Evolutionary conservation across 2,329 filamentous ascomycete genomes (phyloP), one percentile per base, ranked within the genome.

Genomic region (Magnaporthales sp.): DNA sequence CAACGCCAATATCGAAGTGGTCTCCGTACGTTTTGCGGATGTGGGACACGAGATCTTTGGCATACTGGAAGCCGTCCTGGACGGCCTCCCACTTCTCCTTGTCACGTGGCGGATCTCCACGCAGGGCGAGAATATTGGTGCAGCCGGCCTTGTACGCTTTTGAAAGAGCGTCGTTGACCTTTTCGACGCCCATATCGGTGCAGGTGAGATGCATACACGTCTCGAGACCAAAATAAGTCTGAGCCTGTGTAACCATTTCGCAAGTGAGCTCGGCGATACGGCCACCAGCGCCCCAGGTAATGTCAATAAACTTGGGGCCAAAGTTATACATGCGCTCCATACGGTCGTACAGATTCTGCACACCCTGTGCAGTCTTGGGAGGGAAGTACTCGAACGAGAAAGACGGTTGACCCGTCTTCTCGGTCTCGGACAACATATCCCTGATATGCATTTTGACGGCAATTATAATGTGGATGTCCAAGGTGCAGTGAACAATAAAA

Each of bases 301-400:
- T 91, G 79, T 99, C 95, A 77, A 99, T 93, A 82, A 99, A 99
- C 74, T 93, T 90, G 70, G 94, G 95, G 1, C 93, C 95, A 70
- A 96, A 87, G 74, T 90, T 87, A 79, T 97, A 93, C 95, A 99
- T 99, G 80, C 93, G 93, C 80, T 99, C 95, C 91, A 99, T 98
- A 72, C 95, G 92, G 73, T 99, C 95, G 84, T 99, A 99, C 67
- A 99, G 89, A 78, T 99, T 99, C 81, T 99, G 95, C 13, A 99
- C 94, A 84, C 95, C 95, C 80, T 95, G 92, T 11, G 92, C 91
- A 8, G 95, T 99, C 83, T 99, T 99, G 54, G 95, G 95, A 65
- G 95, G 95, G 80, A 99, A 99, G 84, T 97, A 99, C 79, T 99
- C 95, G 82, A 99, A 99, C 68, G 95, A 99, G 84, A 97, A 97